A percentile compares a stretch with the other conserved stretches of the same genome.
phyloP scores from a whole-genome alignment of 2,329 filamentous ascomycete genomes.

The Rutstroemia sp. region DNA sequence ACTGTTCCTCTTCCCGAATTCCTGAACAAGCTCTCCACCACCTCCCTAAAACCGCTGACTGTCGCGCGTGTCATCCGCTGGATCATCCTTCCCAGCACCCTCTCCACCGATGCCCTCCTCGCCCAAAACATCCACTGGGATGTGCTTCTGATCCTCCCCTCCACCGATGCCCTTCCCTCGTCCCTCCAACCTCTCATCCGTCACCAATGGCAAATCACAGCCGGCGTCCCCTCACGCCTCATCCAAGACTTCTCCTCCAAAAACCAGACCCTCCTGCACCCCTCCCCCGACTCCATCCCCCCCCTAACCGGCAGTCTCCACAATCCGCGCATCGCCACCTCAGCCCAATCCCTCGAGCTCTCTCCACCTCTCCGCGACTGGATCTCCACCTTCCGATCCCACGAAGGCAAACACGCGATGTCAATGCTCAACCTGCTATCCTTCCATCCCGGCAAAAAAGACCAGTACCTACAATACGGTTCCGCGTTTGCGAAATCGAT shows the following conservation, averaged over 20 bases:
- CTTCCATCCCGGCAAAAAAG: conserved; percentile 45
- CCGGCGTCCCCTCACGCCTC: conserved; percentile 38
- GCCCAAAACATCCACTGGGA: conserved; percentile 35
- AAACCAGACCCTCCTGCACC: conserved; percentile 34
- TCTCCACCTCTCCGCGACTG: conserved; percentile 42
- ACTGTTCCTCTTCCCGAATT: conserved; percentile 32
- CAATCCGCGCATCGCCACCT: conserved; percentile 30
- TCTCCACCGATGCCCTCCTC: conserved; percentile 36
- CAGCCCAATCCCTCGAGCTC: conserved; percentile 43
- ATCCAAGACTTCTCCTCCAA: conserved; percentile 31
- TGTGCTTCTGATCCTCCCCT: conserved; percentile 38
- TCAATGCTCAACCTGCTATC: conserved; percentile 58
- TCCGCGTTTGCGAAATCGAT: conserved; percentile 42
- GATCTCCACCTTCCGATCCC: conserved; percentile 34
- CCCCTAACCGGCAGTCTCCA: conserved; percentile 30
- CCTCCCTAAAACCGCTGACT: conserved; percentile 34
- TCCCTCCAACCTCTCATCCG: conserved; percentile 22
- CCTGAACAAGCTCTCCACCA: conserved; percentile 31
- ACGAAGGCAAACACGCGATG: conserved; percentile 37
- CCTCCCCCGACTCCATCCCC: conserved; percentile 30
- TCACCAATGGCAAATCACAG: conserved; percentile 31
- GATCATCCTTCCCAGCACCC: conserved; percentile 39
- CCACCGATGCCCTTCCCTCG: conserved; percentile 24
- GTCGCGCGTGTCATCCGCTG: conserved; percentile 38
- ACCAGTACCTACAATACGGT: conserved; percentile 50